phyloP scores from a whole-genome alignment of 73 alveolate species.

The Paramecium sonneborni region DNA sequence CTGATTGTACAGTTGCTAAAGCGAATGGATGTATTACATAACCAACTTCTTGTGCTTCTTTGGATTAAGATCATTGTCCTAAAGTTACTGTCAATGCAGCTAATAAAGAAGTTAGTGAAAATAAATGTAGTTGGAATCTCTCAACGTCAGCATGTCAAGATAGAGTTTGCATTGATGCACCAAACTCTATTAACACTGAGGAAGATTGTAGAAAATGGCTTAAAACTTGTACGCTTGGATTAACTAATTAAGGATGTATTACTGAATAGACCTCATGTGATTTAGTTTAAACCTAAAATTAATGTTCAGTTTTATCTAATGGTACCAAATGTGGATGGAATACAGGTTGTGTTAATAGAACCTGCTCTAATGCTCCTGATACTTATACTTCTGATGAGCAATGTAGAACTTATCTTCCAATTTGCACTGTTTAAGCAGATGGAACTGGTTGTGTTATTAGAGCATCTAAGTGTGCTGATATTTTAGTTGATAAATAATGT shows the following conservation, averaged over 20 bases:
- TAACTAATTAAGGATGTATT: neutral
- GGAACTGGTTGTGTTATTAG: slow-evolving; percentile 22
- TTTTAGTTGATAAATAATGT: neutral
- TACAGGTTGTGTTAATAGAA: slow-evolving; percentile 4
- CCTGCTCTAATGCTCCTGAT: slow-evolving; percentile 35
- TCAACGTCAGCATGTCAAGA: neutral
- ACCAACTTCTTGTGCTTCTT: neutral
- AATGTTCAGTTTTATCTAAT: slow-evolving; percentile 25
- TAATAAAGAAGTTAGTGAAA: neutral
- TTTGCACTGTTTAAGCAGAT: neutral
- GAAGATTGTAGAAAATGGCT: neutral
- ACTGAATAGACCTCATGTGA: neutral
- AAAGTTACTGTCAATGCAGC: neutral
- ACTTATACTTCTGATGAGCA: neutral
- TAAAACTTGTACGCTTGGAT: neutral
- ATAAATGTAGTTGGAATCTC: neutral
- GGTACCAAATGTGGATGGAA: slow-evolving; percentile 57
- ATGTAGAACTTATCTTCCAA: neutral
- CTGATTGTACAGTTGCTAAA: slow-evolving; percentile 23
- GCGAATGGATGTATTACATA: neutral
- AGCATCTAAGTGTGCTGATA: neutral
- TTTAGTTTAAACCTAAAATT: neutral
- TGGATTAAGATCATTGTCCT: neutral
- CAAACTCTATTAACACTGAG: neutral
- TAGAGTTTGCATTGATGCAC: slow-evolving; percentile 40